Conservation (phyloP, 345 rosid species). For the Eucalyptus cloeziana region DNA sequence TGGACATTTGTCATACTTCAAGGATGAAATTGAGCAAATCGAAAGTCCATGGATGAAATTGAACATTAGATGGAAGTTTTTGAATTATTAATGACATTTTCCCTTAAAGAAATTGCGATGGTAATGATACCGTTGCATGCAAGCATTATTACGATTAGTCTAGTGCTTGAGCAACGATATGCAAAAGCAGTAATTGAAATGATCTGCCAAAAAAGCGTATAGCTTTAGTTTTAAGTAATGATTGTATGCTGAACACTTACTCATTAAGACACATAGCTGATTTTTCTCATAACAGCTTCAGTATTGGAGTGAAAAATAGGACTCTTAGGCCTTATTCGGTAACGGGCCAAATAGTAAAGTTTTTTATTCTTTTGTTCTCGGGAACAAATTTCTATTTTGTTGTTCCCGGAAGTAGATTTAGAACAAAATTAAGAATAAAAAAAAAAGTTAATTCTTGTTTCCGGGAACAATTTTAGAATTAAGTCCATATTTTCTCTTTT, state of each 20-base stretch:
- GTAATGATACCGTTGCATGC: background rate
- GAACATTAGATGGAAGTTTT: fast-evolving
- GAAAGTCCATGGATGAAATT: fast-evolving
- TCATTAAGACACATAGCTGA: background rate
- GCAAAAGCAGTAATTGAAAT: fast-evolving
- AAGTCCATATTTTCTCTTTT: too few species aligned
- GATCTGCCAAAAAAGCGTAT: background rate
- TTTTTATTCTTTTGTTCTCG: too few species aligned
- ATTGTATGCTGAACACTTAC: background rate
- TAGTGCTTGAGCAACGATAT: background rate
- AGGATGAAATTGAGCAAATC: too few species aligned
- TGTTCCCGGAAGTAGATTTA: too few species aligned
- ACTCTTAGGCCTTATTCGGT: too few species aligned
- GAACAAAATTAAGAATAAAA: too few species aligned
- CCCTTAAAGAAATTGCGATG: too few species aligned
- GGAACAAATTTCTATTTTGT: too few species aligned
- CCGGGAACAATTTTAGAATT: too few species aligned
- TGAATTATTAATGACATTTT: fast-evolving
- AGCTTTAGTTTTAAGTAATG: background rate
- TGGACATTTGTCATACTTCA: too few species aligned
- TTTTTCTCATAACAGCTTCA: background rate
- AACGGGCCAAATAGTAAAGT: too few species aligned
- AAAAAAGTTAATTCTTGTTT: too few species aligned
- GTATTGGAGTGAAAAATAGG: background rate
- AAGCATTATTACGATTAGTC: background rate